Evolutionary conservation across 148 eudicot genomes (phyloP), one percentile per base, ranked within the genome.

Genomic region (Mesembryanthemum crystallinum): DNA sequence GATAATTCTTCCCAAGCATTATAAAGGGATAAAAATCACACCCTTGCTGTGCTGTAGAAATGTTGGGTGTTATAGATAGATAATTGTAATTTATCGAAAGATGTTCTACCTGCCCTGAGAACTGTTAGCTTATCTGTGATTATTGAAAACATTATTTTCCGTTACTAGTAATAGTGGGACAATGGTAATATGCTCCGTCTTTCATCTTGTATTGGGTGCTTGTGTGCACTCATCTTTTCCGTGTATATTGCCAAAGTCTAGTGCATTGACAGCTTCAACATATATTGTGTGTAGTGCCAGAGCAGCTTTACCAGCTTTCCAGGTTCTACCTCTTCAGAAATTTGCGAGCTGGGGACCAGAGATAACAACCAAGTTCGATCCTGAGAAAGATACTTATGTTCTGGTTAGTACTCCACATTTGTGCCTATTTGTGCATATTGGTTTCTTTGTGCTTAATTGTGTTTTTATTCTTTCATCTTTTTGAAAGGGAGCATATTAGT

Each of bases 281-380:
- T 30, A 27, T 25, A 54, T 60, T 69, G 14, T 72, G 21, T 68
- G 78, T 89, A 94, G 98, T 82, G 88, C 76, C 49, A 82, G 30
- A 64, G 96, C 97, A 79, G 90, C 98, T 23, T 88, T 94, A 81
- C 89, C 92, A 30, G 89, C 89, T 71, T 94, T 94, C 81, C 80
- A 89, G 77, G 92, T 90, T 85, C 91, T 94, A 78, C 94, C 98
- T 11, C 96, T 94, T 69, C 96, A 88, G 70, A 91, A 92, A 80
- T 94, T 90, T 76, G 97, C 94, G 69, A 88, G 83, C 35, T 94
- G 97, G 98, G 98, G 89, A 73, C 96, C 97, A 23, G 97, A 94
- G 81, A 87, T 94, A 73, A 76, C 88, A 23, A 81, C 92, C 27
- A 92, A 88, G 82, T 88, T 94, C 82, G 92, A 89, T 77, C 83